phyloP scores from a whole-genome alignment of 257 asterid species.

The Nicotiana sylvestris region DNA sequence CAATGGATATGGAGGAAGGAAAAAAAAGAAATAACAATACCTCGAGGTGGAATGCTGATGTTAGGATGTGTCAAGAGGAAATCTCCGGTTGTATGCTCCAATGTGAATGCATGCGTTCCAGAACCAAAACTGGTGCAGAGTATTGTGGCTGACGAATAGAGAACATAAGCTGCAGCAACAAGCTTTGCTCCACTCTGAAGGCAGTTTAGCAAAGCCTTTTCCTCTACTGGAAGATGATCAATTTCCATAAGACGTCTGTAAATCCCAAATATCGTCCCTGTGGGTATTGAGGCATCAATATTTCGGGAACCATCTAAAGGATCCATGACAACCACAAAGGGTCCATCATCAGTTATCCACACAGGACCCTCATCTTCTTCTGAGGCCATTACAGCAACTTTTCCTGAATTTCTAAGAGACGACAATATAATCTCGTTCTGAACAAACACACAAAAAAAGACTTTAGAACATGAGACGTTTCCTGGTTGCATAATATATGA shows the following conservation, averaged over 20 bases:
- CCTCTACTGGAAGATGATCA: constrained; percentile 70
- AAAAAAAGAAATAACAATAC: constrained; percentile 22
- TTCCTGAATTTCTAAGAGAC: constrained; percentile 67
- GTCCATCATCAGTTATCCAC: constrained; percentile 82
- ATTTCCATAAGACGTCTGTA: constrained; percentile 65
- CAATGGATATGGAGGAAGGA: neutral
- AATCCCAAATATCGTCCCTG: constrained; percentile 89
- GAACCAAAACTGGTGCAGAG: constrained; percentile 75
- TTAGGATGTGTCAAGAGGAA: constrained; percentile 75
- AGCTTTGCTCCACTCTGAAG: constrained; percentile 83
- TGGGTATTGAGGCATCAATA: constrained; percentile 95
- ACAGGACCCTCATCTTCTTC: constrained; percentile 91
- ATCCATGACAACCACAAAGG: constrained; percentile 80
- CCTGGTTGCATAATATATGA: neutral
- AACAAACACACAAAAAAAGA: constrained; percentile 3
- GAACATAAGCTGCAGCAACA: constrained; percentile 81
- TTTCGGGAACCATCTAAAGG: constrained; percentile 93
- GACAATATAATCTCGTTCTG: constrained; percentile 86
- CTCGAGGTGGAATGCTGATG: constrained; percentile 71
- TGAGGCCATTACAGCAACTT: constrained; percentile 94
- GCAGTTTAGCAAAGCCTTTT: constrained; percentile 72
- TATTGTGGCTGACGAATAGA: constrained; percentile 90
- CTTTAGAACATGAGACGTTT: neutral
- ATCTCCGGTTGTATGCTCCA: constrained; percentile 81
- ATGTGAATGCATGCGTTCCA: constrained; percentile 78